These are phyloP conservation scores for Lactifluus pinguis DNA, from an alignment of 768 basidiomycete species.

Conservation along the genomic window DNA sequence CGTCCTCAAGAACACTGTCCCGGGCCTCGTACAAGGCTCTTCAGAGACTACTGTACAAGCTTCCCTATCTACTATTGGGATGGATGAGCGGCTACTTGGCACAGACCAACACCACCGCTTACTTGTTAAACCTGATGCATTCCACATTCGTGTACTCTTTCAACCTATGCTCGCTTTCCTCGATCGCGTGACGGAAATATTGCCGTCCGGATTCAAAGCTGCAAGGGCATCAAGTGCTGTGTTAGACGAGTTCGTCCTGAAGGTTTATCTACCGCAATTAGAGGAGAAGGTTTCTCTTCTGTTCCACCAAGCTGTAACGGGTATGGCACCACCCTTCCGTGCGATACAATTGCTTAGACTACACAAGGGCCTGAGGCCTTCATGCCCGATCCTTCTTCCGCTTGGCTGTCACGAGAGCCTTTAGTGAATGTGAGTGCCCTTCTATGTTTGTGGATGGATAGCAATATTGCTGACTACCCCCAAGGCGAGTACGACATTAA, in stretches of 20 bases:
- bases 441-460: not conserved
- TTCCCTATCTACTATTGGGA: slow-evolving; percentile 48
- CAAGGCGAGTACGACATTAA: slow-evolving; percentile 74
- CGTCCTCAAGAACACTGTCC: slow-evolving; percentile 83
- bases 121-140: slow-evolving; percentile 84
- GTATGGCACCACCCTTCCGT: slow-evolving; percentile 30
- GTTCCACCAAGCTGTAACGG: slow-evolving; percentile 78
- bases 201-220: slow-evolving; percentile 66
- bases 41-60: slow-evolving; percentile 56
- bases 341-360: not conserved
- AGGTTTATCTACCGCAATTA: slow-evolving; percentile 87
- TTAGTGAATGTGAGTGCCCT: slow-evolving; percentile 56
- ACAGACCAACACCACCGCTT: slow-evolving; percentile 75
- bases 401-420: slow-evolving; percentile 57
- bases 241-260: slow-evolving; percentile 87
- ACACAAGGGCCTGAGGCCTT: slow-evolving; percentile 76
- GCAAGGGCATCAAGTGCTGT: slow-evolving; percentile 60
- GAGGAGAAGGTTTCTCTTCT: slow-evolving; percentile 87
- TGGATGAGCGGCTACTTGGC: slow-evolving; percentile 67
- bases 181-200: slow-evolving; percentile 54
- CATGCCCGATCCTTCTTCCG: slow-evolving; percentile 65
- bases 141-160: slow-evolving; percentile 91
- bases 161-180: slow-evolving; percentile 87
- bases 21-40: slow-evolving; percentile 76
- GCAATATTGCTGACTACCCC: not conserved